Evolutionary conservation across 257 asterid genomes (phyloP).

Genomic region (Dorcoceras hygrometricum): DNA sequence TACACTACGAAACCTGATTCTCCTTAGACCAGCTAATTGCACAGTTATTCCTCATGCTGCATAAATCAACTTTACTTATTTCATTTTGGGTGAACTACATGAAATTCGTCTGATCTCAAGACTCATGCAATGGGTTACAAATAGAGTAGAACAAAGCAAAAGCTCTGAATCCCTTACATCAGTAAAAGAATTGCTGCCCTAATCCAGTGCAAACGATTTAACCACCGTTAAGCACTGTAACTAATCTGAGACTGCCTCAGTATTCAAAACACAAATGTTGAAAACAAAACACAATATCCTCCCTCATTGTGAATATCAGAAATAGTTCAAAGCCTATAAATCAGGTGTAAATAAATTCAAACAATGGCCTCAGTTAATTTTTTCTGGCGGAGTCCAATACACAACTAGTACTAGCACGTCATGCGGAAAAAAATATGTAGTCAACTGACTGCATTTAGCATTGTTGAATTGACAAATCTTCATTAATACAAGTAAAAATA

Average conservation of each 20-base stretch:
- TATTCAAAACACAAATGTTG: neutral
- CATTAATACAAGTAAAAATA: neutral
- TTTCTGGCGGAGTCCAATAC: neutral
- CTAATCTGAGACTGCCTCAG: neutral
- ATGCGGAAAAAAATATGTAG: too few species aligned
- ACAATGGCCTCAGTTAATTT: neutral
- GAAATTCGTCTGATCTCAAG: constrained; percentile 5
- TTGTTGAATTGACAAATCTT: neutral
- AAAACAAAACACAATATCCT: neutral
- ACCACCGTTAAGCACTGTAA: neutral
- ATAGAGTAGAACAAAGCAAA: neutral
- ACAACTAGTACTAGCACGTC: neutral
- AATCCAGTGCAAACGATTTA: neutral
- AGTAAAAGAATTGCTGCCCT: neutral
- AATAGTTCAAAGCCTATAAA: neutral
- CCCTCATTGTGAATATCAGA: neutral
- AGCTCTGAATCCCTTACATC: neutral
- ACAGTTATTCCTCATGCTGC: neutral
- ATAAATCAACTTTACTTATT: neutral
- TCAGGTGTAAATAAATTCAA: neutral
- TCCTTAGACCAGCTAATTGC: neutral
- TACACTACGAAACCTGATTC: neutral
- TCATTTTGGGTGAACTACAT: neutral
- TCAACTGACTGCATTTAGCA: neutral
- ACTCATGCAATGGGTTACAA: neutral